Conservation (phyloP, 2,329 filamentous ascomycete genomes). For the Ophiostoma tasmaniense region DNA sequence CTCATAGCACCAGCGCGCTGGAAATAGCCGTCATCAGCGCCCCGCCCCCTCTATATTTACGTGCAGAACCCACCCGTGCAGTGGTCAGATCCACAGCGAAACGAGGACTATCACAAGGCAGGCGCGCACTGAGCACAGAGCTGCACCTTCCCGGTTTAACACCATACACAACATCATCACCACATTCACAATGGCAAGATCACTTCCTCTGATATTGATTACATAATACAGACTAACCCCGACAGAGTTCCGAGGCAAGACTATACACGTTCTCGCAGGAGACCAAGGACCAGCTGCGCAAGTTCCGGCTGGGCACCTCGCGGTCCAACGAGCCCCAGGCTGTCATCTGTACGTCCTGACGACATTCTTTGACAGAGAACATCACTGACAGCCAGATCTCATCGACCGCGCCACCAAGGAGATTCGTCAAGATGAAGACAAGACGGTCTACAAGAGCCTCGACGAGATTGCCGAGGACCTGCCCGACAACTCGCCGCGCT, state of each 20-base stretch:
- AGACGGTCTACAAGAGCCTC: slow-evolving; percentile 69
- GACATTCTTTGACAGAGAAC: background rate
- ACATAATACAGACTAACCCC: background rate
- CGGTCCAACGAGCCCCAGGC: slow-evolving; percentile 80
- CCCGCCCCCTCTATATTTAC: slow-evolving; percentile 5
- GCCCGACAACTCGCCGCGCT: slow-evolving; percentile 84
- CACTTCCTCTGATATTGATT: background rate
- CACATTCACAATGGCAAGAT: background rate
- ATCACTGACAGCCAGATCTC: slow-evolving; percentile 37
- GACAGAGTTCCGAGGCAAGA: slow-evolving; percentile 66
- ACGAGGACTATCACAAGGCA: background rate
- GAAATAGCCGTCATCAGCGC: slow-evolving; percentile 1
- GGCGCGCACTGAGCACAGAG: background rate
- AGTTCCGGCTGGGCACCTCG: slow-evolving; percentile 88
- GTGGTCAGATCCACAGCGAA: background rate
- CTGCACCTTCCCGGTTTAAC: background rate
- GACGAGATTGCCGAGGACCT: slow-evolving; percentile 79
- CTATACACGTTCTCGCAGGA: slow-evolving; percentile 89
- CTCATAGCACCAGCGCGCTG: background rate
- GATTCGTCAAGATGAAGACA: slow-evolving; percentile 73
- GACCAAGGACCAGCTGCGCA: slow-evolving; percentile 82
- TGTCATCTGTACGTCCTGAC: slow-evolving; percentile 70
- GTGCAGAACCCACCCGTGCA: background rate
- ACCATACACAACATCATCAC: background rate
- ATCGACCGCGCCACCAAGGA: slow-evolving; percentile 89